phyloP scores from a whole-genome alignment of 2,329 filamentous ascomycete species.

The Talaromyces sp. region DNA sequence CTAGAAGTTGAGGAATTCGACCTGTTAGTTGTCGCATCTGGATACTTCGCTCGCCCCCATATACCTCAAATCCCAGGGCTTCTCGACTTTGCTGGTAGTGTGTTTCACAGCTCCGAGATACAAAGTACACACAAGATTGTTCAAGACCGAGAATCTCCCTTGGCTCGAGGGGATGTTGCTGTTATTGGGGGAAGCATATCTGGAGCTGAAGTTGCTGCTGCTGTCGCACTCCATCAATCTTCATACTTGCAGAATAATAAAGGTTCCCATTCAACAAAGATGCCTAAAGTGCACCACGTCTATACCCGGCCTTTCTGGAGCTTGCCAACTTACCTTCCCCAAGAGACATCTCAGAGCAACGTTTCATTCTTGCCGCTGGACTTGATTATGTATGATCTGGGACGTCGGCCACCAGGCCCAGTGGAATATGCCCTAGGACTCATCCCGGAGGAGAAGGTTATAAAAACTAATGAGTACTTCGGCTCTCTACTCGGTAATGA shows the following conservation, averaged over 20 bases:
- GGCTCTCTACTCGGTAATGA: constrained; percentile 48
- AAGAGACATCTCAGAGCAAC: constrained; percentile 18
- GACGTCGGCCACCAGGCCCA: constrained; percentile 59
- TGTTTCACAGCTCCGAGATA: constrained; percentile 71
- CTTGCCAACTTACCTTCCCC: constrained; percentile 59
- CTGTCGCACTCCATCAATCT: constrained; percentile 72
- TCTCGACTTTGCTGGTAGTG: constrained; percentile 46
- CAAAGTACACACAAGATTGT: constrained; percentile 51
- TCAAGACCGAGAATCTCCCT: constrained; percentile 8
- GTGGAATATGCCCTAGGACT: constrained; percentile 67
- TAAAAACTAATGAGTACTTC: constrained; percentile 55
- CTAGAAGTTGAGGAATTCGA: constrained; percentile 57
- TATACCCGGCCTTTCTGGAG: constrained; percentile 72
- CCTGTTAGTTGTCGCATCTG: constrained; percentile 71
- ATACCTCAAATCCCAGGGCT: constrained; percentile 51
- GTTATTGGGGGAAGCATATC: constrained; percentile 83
- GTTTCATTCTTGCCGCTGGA: constrained; percentile 72
- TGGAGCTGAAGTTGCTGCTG: constrained; percentile 74
- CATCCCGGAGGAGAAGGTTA: constrained; percentile 62
- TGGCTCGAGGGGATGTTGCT: constrained; percentile 63
- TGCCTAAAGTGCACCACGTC: constrained; percentile 65
- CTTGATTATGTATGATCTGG: constrained; percentile 70
- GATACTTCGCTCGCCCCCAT: constrained; percentile 70
- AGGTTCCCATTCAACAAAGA: constrained; percentile 51
- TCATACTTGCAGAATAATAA: constrained; percentile 46